Evolutionary conservation across 108 stramenopile species (phyloP).

Genomic region (Mediolabrus comicus): DNA sequence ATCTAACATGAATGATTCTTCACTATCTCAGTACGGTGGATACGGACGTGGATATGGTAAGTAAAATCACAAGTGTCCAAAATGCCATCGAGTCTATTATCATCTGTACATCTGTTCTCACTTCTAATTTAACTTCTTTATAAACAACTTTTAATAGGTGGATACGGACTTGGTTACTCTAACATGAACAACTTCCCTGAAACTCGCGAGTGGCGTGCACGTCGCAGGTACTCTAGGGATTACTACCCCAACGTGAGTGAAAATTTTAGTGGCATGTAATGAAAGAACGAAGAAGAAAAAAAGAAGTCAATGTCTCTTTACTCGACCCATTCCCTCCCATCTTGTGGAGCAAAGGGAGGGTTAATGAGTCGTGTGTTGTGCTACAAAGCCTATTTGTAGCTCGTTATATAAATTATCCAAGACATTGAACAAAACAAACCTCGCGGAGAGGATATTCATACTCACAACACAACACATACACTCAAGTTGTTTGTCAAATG

Average conservation of each 20-base stretch:
- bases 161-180: conserved; percentile 30
- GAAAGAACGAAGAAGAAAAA: too few species aligned
- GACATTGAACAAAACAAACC: too few species aligned
- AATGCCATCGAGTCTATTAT: neutral
- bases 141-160: neutral
- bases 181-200: conserved; percentile 48
- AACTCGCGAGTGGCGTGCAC: conserved; percentile 24
- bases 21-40: neutral
- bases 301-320: too few species aligned
- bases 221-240: conserved; percentile 45
- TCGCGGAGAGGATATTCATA: too few species aligned
- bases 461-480: too few species aligned
- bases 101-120: too few species aligned
- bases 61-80: neutral
- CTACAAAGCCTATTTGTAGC: too few species aligned
- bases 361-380: too few species aligned
- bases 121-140: neutral
- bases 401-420: too few species aligned
- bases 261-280: conserved; percentile 4
- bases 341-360: too few species aligned
- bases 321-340: too few species aligned
- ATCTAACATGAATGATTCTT: neutral
- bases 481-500: too few species aligned
- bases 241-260: conserved; percentile 16
- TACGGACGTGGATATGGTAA: conserved; percentile 10